Evolutionary conservation across 1,284 basidiomycete genomes (phyloP).

Genomic region (Microbotryomycetes sp.): DNA sequence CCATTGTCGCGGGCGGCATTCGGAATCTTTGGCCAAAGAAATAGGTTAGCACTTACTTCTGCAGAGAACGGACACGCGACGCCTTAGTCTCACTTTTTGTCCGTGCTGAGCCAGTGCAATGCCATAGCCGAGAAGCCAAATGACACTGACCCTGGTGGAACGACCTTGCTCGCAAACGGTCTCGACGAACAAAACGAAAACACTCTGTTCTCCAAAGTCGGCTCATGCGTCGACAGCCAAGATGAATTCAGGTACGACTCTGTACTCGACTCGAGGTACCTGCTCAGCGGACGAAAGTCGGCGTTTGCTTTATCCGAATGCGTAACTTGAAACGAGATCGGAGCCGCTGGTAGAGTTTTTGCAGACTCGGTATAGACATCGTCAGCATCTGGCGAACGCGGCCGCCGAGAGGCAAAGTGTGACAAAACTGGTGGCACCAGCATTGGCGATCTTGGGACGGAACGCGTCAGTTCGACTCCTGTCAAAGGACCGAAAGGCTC

Average conservation of each 20-base stretch:
- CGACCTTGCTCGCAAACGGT: conserved; percentile 40
- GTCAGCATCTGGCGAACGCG: conserved; percentile 1
- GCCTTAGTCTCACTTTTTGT: conserved; percentile 30
- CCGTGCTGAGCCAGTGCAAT: conserved; percentile 42
- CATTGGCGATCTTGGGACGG: conserved; percentile 34
- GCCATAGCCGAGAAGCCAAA: conserved; percentile 43
- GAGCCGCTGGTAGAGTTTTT: no score
- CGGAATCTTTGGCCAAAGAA: conserved; percentile 2
- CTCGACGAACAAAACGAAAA: conserved; percentile 38
- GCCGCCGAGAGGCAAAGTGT: conserved; percentile 28
- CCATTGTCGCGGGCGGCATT: conserved; percentile 37
- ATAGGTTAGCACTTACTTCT: background rate
- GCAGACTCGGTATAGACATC: conserved; percentile 5
- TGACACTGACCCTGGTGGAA: conserved; percentile 38
- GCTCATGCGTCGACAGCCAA: conserved; percentile 36
- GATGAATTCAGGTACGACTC: conserved; percentile 37
- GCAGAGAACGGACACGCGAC: background rate
- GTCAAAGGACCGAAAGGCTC: background rate
- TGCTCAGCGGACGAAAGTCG: conserved; percentile 39
- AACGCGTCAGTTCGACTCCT: background rate
- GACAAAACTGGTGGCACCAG: conserved; percentile 39
- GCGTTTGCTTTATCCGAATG: conserved; percentile 39
- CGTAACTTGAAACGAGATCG: conserved; percentile 38
- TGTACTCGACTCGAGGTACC: conserved; percentile 32
- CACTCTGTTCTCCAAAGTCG: conserved; percentile 36